A percentile compares a stretch with the other conserved stretches of the same genome.
Conservation (phyloP, 23 red algal species). For the Chondrus crispus region DNA sequence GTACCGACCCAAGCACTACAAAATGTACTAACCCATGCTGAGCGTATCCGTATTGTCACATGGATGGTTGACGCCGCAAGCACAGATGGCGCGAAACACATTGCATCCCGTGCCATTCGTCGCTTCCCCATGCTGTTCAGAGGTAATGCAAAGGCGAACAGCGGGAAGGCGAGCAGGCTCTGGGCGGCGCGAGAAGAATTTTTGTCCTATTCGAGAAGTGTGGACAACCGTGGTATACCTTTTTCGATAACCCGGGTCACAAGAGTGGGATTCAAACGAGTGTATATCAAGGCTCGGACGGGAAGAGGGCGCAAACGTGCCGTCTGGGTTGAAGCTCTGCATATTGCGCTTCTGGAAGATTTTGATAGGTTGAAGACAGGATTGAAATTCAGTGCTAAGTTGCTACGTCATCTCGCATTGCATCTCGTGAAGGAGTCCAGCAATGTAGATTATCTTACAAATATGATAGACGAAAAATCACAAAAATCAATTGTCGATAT, state of each 20-base stretch:
- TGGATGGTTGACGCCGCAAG: neutral
- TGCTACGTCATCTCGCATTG: neutral
- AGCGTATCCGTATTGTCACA: neutral
- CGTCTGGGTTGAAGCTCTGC: neutral
- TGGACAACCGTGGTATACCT: neutral
- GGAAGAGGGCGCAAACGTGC: neutral
- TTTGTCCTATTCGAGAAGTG: neutral
- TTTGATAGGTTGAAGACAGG: neutral
- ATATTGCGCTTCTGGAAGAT: neutral
- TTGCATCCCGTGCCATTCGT: neutral
- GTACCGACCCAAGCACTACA: too few species aligned
- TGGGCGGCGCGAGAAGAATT: neutral
- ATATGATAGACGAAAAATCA: neutral
- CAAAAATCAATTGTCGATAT: neutral
- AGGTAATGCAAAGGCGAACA: neutral
- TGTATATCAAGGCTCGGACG: neutral
- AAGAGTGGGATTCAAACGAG: neutral
- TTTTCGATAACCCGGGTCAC: neutral
- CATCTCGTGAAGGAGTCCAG: neutral
- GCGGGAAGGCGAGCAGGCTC: neutral
- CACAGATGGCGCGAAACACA: neutral
- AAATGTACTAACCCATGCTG: neutral
- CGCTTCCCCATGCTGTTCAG: neutral
- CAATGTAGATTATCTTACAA: neutral
- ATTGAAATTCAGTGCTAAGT: neutral